Evolutionary conservation across 2,329 filamentous ascomycete genomes (phyloP), one percentile per base, ranked within the genome.

Genomic region (Leptosphaerulina australis): DNA sequence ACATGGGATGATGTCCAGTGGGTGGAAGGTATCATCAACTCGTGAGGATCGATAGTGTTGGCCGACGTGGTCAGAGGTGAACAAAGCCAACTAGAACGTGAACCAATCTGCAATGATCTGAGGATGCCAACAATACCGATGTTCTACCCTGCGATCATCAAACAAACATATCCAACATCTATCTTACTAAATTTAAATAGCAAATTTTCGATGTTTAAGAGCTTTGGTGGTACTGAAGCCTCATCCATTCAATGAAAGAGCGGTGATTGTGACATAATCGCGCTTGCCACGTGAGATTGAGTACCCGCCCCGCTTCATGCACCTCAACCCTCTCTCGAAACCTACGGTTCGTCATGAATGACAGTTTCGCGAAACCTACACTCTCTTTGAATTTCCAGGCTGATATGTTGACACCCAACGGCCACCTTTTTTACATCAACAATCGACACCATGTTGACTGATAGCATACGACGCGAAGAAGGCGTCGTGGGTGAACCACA

Each of bases 1-100:
- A 76, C 70, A 24, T 81, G 77, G 78, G 80, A 81, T 22, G 81
- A 83, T 59, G 72, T 83, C n/a, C 68, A 74, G 9, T 76, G 75
- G 72, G 79, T 77, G 3, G 76, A 77, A 52, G 76, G 74, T 5
- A 78, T 82, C 33, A 49, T 72, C 29, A 55, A 61, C 14, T 48
- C 57, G 1, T 68, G 49, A 63, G 15, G 24, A 12, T 6, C 8
- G 18, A 8, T n/a, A 41, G 21, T 5, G 8, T 24, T 17, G 28
- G 15, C 7, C n/a, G 10, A 40, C 15, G 25, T 17, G 12, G n/a
- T 38, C 49, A 46, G 38, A 39, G 46, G 45, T 31, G 11, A 14
- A n/a, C 28, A 40, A 22, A 22, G 18, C 30, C 10, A 24, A 24
- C 15, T 14, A n/a, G 22, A 12, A 21, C 25, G 9, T 22, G 24